Percentiles rank a stretch among this genome's conserved stretches.
Conservation (phyloP, 2,329 filamentous ascomycete genomes). For the Ophioceras dolichostomum region DNA sequence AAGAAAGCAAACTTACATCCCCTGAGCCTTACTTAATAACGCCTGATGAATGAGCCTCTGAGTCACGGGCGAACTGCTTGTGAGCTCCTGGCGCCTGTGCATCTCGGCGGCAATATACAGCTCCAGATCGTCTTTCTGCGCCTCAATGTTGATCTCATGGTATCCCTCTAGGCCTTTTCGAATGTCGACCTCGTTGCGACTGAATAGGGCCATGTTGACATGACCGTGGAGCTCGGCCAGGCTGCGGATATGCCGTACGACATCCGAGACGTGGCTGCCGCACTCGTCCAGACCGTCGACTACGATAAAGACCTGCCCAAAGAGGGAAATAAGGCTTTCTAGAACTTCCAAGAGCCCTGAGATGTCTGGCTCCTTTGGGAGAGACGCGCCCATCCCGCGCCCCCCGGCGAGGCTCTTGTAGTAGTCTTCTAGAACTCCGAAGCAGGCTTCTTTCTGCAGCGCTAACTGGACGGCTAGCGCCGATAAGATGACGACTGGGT, state of each 20-base stretch:
- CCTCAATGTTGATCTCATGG: background rate
- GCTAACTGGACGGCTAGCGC: conserved; percentile 16
- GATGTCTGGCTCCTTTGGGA: background rate
- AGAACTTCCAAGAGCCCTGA: background rate
- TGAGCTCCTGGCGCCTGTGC: background rate
- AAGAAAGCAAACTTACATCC: too few relatives aligned
- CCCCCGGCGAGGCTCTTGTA: conserved; percentile 5
- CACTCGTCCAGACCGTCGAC: conserved; percentile 3
- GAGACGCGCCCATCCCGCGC: conserved; percentile 2
- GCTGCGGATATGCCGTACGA: background rate
- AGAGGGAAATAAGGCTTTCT: background rate
- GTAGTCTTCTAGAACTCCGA: conserved; percentile 8
- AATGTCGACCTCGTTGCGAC: conserved; percentile 1
- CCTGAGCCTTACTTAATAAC: background rate
- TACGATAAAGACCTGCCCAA: background rate
- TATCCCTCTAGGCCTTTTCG: background rate
- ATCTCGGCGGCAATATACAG: conserved; percentile 1
- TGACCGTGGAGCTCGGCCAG: background rate
- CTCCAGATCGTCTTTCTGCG: background rate
- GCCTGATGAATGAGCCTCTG: background rate
- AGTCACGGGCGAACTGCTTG: background rate
- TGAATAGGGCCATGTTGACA: conserved; percentile 1
- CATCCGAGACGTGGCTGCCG: background rate
- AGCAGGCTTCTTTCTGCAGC: conserved; percentile 13
- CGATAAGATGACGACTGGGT: conserved; percentile 11